These are phyloP conservation scores for Wickerhamomyces hampshirensis DNA, from an alignment of 805 yeast genomes.

Conservation along the genomic window DNA sequence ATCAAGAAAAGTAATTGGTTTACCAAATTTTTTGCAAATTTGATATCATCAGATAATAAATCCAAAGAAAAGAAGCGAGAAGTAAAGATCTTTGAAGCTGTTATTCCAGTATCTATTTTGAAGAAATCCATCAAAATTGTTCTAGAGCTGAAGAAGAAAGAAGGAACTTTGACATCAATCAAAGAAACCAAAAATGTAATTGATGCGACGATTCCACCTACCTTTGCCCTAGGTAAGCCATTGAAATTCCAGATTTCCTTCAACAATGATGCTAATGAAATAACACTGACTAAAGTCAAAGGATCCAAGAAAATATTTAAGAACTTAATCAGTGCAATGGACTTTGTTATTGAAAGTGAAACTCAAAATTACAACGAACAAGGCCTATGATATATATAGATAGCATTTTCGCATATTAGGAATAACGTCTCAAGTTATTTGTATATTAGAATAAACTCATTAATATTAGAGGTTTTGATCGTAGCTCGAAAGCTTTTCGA, in stretches of 20 bases:
- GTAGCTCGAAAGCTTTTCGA: too few species aligned
- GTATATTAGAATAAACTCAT: too few species aligned
- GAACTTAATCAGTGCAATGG: constrained; percentile 38
- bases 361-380: constrained; percentile 21
- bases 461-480: too few species aligned
- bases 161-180: constrained; percentile 44
- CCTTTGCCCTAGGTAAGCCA: constrained; percentile 40
- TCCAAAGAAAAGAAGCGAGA: constrained; percentile 7
- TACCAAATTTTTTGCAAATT: constrained; percentile 31
- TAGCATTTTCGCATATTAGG: too few species aligned
- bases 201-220: constrained; percentile 43
- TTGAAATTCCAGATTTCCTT: constrained; percentile 42
- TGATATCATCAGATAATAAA: constrained; percentile 17
- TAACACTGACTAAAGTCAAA: constrained; percentile 37
- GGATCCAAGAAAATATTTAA: constrained; percentile 44
- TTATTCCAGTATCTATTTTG: constrained; percentile 17
- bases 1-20: constrained; percentile 31
- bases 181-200: constrained; percentile 40
- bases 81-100: constrained; percentile 10
- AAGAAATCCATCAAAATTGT: constrained; percentile 31
- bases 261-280: constrained; percentile 32
- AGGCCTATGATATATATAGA: not conserved
- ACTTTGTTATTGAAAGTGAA: constrained; percentile 41
- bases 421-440: too few species aligned
- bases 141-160: constrained; percentile 41